These are phyloP conservation scores for Diatrype stigma DNA, from an alignment of 2,329 filamentous ascomycete genomes.

Conservation along the genomic window DNA sequence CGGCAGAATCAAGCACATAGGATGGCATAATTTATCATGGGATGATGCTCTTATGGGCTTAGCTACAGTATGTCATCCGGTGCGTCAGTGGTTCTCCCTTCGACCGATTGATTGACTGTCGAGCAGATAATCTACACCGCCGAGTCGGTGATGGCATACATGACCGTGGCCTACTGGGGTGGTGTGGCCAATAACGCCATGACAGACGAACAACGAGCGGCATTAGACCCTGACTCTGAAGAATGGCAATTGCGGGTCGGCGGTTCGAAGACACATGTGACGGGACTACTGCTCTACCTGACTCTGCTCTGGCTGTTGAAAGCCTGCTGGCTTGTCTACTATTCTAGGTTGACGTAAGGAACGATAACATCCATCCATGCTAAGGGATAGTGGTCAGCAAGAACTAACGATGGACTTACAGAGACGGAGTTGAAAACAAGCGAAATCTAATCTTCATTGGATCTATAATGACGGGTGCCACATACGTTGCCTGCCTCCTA, in stretches of 20 bases:
- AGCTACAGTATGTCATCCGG: constrained; percentile 14
- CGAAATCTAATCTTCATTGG: constrained; percentile 36
- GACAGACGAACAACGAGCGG: constrained; percentile 15
- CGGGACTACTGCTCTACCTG: constrained; percentile 20
- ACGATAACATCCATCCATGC: not conserved
- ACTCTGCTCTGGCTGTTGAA: constrained; percentile 22
- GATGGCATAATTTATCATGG: constrained; percentile 14
- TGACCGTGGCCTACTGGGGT: constrained; percentile 20
- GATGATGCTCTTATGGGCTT: constrained; percentile 21
- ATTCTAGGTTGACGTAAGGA: constrained; percentile 20
- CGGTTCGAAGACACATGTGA: constrained; percentile 21
- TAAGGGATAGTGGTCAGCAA: constrained; percentile 37
- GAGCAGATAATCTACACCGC: constrained; percentile 17
- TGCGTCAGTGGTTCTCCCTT: not conserved
- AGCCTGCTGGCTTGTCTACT: constrained; percentile 21
- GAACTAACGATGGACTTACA: constrained; percentile 8
- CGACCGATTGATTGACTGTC: not conserved
- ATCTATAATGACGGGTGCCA: constrained; percentile 34
- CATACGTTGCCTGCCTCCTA: constrained; percentile 41
- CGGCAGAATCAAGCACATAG: constrained; percentile 11
- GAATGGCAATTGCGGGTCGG: constrained; percentile 16
- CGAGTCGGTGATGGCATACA: constrained; percentile 22
- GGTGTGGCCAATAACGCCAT: constrained; percentile 22
- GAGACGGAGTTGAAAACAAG: no score
- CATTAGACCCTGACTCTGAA: constrained; percentile 11